These are phyloP conservation scores for Rhinocladiella mackenziei DNA, from an alignment of 2,329 filamentous ascomycete genomes.

Conservation along the genomic window DNA sequence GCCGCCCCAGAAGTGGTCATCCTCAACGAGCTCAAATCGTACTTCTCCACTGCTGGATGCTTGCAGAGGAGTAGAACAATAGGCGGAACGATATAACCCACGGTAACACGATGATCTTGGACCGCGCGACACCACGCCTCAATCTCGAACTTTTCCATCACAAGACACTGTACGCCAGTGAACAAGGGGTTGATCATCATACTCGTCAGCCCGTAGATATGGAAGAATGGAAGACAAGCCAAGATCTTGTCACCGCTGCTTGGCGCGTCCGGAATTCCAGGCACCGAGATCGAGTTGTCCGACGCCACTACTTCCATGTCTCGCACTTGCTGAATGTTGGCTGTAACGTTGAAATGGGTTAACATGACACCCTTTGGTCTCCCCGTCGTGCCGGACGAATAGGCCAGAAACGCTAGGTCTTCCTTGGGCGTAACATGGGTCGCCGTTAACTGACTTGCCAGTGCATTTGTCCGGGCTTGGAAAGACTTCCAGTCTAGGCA, in stretches of 20 bases:
- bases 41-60: constrained; percentile 58
- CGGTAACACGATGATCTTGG: constrained; percentile 63
- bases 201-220: constrained; percentile 74
- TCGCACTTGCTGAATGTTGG: background rate
- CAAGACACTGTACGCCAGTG: constrained; percentile 67
- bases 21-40: constrained; percentile 65
- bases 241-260: background rate
- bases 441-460: too few relatives aligned
- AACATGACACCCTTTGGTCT: constrained; percentile 2
- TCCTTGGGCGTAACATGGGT: background rate
- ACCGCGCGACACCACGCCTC: constrained; percentile 60
- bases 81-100: constrained; percentile 68
- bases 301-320: background rate
- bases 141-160: constrained; percentile 72
- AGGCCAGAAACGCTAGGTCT: background rate
- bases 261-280: background rate
- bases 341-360: background rate
- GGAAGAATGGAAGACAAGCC: constrained; percentile 62
- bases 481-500: background rate
- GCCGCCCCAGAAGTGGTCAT: constrained; percentile 70
- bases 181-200: constrained; percentile 62
- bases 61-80: constrained; percentile 74
- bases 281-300: background rate
- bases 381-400: constrained; percentile 2
- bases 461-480: too few relatives aligned